Conservation (phyloP, 305 asterid genomes). For the Fraxinus xanthoxyloides region DNA sequence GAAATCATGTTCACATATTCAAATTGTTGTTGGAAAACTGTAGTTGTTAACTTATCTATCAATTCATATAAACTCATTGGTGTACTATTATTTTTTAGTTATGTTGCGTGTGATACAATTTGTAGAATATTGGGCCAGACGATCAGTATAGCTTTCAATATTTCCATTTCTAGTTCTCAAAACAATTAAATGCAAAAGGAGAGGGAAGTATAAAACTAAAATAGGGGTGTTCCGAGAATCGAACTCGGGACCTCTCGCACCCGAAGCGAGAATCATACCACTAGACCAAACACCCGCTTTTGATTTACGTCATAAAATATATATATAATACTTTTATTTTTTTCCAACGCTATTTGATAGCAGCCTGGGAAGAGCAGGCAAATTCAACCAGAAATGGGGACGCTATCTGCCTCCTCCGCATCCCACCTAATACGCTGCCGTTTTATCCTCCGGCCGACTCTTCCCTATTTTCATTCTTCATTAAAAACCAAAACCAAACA, state of each 20-base stretch:
- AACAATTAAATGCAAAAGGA: not conserved
- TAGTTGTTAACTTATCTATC: not conserved
- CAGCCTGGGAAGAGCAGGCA: not conserved
- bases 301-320: not conserved
- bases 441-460: conserved; percentile 32
- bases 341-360: not conserved
- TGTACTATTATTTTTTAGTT: not conserved
- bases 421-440: conserved; percentile 34
- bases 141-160: not conserved
- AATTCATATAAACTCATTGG: not conserved
- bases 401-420: conserved; percentile 31
- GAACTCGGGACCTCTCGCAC: conserved; percentile 69
- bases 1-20: not conserved
- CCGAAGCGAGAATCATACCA: conserved; percentile 53
- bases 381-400: conserved; percentile 33
- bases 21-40: not conserved
- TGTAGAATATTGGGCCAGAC: not conserved
- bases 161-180: not conserved
- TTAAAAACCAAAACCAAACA: conserved; percentile 9
- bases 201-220: not conserved
- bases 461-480: conserved; percentile 20
- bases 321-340: not conserved
- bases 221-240: conserved; percentile 61
- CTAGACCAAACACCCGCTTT: conserved; percentile 22
- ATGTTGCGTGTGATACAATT: not conserved